Evolutionary conservation across 2,329 filamentous ascomycete genomes (phyloP), one percentile per base, ranked within the genome.

Genomic region (Septoria linicola): DNA sequence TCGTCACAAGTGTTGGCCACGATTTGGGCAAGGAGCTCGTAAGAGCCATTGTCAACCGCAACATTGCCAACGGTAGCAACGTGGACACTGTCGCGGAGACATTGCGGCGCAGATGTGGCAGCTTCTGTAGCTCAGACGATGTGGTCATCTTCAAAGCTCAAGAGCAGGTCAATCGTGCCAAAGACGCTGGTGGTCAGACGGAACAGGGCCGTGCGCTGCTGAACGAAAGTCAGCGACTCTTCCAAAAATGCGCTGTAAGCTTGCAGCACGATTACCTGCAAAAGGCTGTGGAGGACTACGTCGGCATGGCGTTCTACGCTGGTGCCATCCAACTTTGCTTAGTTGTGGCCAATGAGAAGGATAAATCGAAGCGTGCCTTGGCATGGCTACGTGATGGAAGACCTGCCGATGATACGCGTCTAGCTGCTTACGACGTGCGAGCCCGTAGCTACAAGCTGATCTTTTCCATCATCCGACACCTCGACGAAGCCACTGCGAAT

Each of bases 111-210:
- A 83, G 91, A 62, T 99, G 93, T 62, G 95, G 93, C 56, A 96
- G 88, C 71, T 99, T 99, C 79, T 99, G 93, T 70, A 96, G 91
- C 64, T 85, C 92, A 0, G 92, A 99, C 59, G 93, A 99, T 73
- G 93, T 97, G 1, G 84, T 97, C 58, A 92, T 96, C 61, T 99
- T 99, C 83, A 97, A 96, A 72, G 93, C 93, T 0, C 92, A 97
- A 68, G 93, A 99, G 70, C 88, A 92, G 63, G 76, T 97, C 46
- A 95, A 96, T 76, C 82, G 89, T 60, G 92, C 92, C 1, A 84
- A 85, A 2, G 91, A 96, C 68, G 82, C 88, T 41, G 82, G 84
- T 8, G 75, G 79, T 3, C 89, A 90, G 64, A 83, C 83, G 3
- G 92, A 91, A 60, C 77, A 83, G 45, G 88, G 87, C 4, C 83